Evolutionary conservation across 352 stramenopile genomes (phyloP).

Genomic region (Hyaloperonospora brassicae): DNA sequence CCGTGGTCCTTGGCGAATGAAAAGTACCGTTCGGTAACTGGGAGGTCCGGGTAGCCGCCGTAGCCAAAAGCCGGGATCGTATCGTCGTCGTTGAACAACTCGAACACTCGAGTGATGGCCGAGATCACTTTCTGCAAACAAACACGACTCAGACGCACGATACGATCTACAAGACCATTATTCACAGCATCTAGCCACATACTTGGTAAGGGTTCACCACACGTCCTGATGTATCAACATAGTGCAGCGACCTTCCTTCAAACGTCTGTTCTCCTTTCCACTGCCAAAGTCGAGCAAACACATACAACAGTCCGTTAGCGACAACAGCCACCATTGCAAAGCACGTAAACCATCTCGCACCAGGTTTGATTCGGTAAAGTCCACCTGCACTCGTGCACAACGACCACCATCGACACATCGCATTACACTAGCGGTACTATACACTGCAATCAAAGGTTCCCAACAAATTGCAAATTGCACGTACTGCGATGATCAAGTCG

Average conservation of each 20-base stretch:
- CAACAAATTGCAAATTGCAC: not conserved
- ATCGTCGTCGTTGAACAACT: constrained; percentile 70
- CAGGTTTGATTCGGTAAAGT: constrained; percentile 68
- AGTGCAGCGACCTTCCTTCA: constrained; percentile 55
- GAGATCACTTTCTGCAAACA: constrained; percentile 51
- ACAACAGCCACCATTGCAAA: too few relatives aligned
- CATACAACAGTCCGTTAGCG: not conserved
- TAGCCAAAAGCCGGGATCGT: constrained; percentile 70
- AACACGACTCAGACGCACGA: not conserved
- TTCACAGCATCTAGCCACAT: not conserved
- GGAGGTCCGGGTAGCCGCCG: constrained; percentile 30
- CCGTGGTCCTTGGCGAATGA: constrained; percentile 34
- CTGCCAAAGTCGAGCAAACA: constrained; percentile 18
- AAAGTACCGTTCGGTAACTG: constrained; percentile 35
- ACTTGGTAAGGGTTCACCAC: constrained; percentile 59
- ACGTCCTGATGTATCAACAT: constrained; percentile 45
- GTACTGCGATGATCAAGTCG: constrained; percentile 50
- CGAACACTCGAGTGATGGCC: constrained; percentile 64
- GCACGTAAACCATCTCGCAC: too few relatives aligned
- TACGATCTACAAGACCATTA: not conserved
- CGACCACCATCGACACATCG: not conserved
- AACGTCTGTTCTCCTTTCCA: constrained; percentile 63
- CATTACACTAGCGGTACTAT: not conserved
- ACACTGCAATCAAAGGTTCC: not conserved
- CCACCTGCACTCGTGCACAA: constrained; percentile 17